phyloP scores from a whole-genome alignment of 257 asterid genomes.

The Ilex aquifolium region DNA sequence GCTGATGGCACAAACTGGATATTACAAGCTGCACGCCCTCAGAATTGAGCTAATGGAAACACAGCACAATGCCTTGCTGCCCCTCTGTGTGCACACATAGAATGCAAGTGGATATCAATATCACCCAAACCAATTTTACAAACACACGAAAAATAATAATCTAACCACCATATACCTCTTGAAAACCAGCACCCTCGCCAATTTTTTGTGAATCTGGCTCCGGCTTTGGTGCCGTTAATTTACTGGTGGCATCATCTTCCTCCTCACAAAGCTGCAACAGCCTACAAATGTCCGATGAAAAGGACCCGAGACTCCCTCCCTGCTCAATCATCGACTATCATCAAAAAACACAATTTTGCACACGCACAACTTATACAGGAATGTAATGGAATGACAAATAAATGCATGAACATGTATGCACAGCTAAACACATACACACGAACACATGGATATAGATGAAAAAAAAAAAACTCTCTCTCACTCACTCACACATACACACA shows the following conservation, averaged over 20 bases:
- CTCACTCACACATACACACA: too few relatives aligned
- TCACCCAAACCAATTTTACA: neutral
- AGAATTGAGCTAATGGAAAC: neutral
- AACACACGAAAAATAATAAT: neutral
- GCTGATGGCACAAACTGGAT: neutral
- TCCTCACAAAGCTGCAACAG: constrained; percentile 84
- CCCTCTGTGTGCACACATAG: neutral
- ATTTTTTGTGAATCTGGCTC: constrained; percentile 62
- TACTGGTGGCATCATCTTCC: constrained; percentile 98
- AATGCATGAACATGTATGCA: constrained; percentile 4
- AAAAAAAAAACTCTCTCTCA: too few relatives aligned
- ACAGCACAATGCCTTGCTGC: neutral
- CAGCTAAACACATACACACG: neutral
- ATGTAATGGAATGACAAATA: constrained; percentile 6
- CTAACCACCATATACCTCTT: constrained; percentile 41
- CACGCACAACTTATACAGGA: neutral
- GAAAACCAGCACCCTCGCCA: constrained; percentile 39
- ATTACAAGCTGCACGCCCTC: neutral
- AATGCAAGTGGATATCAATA: too few relatives aligned
- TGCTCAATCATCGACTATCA: constrained; percentile 27
- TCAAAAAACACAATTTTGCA: neutral
- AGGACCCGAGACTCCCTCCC: constrained; percentile 78
- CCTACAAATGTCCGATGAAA: constrained; percentile 72
- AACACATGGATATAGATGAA: too few relatives aligned
- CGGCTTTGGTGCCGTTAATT: constrained; percentile 74